Conservation (phyloP, 169 alveolate species). For the Plasmodium gonderi region DNA sequence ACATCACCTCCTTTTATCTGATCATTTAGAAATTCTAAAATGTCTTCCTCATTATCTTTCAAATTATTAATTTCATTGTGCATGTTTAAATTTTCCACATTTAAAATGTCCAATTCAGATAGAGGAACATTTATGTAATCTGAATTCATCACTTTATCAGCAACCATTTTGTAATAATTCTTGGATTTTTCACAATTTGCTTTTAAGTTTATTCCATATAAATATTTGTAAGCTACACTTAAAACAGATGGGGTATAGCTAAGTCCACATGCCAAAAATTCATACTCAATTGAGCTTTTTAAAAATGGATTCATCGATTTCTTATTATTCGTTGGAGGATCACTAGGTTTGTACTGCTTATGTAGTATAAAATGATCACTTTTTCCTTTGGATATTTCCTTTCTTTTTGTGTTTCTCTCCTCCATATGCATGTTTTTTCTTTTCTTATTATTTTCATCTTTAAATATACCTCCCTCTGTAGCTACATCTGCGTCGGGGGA, state of each 20-base stretch:
- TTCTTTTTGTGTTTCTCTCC: background rate
- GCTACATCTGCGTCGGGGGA: too few relatives aligned
- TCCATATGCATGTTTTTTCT: background rate
- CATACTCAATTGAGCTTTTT: constrained; percentile 35
- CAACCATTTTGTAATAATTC: constrained; percentile 32
- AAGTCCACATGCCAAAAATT: constrained; percentile 1
- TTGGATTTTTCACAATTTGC: constrained; percentile 43
- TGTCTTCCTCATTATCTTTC: constrained; percentile 71
- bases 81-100: constrained; percentile 40
- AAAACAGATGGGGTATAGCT: constrained; percentile 61
- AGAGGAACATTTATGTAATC: constrained; percentile 67
- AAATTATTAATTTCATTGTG: constrained; percentile 67
- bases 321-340: background rate
- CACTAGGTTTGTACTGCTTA: background rate
- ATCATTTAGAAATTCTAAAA: constrained; percentile 61
- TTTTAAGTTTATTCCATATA: constrained; percentile 48
- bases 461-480: background rate
- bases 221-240: constrained; percentile 44
- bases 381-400: background rate
- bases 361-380: too few relatives aligned
- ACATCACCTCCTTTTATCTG: constrained; percentile 75
- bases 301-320: background rate
- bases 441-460: background rate
- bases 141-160: constrained; percentile 66
- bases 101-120: constrained; percentile 46